Conservation (phyloP, 495 filamentous ascomycete species). For the Talaromyces liani region DNA sequence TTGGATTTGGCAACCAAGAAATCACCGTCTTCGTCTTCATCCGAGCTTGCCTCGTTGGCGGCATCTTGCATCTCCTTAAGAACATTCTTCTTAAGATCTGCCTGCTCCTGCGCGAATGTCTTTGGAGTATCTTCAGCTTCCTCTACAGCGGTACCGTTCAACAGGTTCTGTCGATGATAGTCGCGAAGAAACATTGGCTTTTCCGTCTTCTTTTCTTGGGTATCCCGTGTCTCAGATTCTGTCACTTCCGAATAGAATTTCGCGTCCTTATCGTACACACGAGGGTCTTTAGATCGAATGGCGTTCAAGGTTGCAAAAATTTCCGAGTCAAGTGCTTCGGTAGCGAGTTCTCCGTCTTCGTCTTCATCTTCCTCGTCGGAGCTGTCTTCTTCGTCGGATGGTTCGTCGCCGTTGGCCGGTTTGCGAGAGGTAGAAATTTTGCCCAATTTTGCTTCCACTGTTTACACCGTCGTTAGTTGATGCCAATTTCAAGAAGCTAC, state of each 20-base stretch:
- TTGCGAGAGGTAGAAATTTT: constrained; percentile 27
- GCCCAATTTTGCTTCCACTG: constrained; percentile 85
- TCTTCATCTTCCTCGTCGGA: constrained; percentile 78
- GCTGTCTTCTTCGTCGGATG: constrained; percentile 38
- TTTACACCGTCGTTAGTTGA: constrained; percentile 1
- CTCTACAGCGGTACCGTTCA: constrained; percentile 56
- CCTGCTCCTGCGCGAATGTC: constrained; percentile 83
- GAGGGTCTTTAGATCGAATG: constrained; percentile 81
- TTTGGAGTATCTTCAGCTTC: constrained; percentile 43
- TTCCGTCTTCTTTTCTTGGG: constrained; percentile 48
- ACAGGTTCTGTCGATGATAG: constrained; percentile 81
- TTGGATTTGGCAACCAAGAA: constrained; percentile 59
- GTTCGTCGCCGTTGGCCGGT: constrained; percentile 26
- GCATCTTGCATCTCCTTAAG: constrained; percentile 73
- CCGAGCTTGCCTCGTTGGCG: constrained; percentile 26
- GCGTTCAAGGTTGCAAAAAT: constrained; percentile 79
- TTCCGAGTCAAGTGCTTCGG: constrained; percentile 73
- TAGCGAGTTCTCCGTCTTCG: constrained; percentile 77
- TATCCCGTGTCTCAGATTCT: constrained; percentile 22
- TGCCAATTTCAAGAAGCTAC: too few species aligned
- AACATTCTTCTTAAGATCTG: constrained; percentile 65
- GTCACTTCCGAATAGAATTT: constrained; percentile 70
- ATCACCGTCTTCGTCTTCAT: constrained; percentile 56
- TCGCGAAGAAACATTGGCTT: constrained; percentile 83
- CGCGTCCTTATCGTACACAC: constrained; percentile 71